Evolutionary conservation across 345 rosid species (phyloP).

Genomic region (Salix caprea): DNA sequence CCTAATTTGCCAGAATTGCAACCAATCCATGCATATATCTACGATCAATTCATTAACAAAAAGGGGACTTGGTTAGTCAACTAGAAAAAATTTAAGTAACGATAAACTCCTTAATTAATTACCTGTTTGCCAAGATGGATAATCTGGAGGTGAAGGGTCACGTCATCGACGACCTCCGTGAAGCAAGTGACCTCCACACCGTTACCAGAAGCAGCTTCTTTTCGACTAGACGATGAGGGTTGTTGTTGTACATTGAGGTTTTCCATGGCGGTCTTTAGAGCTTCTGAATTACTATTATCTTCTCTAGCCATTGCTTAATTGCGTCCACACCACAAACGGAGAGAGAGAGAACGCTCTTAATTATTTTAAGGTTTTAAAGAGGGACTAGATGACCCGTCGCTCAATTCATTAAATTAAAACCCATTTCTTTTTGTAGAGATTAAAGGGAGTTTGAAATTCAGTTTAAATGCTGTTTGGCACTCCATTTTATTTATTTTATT

Average conservation of each 20-base stretch:
- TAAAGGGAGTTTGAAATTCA: no score
- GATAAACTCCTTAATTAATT: no score
- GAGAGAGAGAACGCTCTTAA: no score
- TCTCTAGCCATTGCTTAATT: not conserved
- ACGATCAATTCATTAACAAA: not conserved
- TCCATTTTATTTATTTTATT: no score
- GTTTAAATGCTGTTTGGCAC: no score
- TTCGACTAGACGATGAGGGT: conserved; percentile 1
- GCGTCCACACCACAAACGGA: no score
- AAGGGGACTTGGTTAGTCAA: not conserved
- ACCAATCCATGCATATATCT: conserved; percentile 87
- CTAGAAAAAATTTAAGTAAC: not conserved
- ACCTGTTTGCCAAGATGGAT: conserved; percentile 71
- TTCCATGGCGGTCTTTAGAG: not conserved
- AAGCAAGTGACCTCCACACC: conserved; percentile 49
- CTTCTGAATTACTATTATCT: not conserved
- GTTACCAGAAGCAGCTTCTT: not conserved
- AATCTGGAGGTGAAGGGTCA: conserved; percentile 69
- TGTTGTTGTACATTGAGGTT: conserved; percentile 5
- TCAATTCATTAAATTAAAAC: no score
- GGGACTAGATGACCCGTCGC: no score
- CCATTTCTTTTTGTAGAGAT: no score
- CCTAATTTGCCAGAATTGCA: conserved; percentile 72
- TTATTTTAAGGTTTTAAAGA: not conserved
- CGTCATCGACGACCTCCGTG: conserved; percentile 57